Conservation (phyloP, 129 eudicot genomes). For the Erigeron canadensis region DNA sequence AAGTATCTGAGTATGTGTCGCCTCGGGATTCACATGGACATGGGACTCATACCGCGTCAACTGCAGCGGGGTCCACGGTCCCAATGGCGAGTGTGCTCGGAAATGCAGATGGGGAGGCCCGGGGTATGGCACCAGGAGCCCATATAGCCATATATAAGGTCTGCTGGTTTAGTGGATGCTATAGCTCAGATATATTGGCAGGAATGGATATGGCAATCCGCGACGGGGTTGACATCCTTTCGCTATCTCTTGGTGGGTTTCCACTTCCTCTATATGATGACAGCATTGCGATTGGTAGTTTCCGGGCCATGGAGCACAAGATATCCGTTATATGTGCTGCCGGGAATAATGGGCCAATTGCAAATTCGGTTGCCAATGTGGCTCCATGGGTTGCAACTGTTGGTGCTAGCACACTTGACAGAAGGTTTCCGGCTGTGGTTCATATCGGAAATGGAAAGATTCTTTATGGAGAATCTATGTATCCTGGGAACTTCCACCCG, state of each 20-base stretch:
- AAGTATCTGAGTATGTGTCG: slow-evolving; percentile 57
- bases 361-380: slow-evolving; percentile 80
- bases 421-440: slow-evolving; percentile 81
- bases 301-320: slow-evolving; percentile 91
- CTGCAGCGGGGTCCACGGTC: slow-evolving; percentile 77
- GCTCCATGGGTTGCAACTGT: slow-evolving; percentile 97
- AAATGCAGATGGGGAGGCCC: slow-evolving; percentile 76
- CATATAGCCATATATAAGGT: slow-evolving; percentile 90
- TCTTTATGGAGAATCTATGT: slow-evolving; percentile 87
- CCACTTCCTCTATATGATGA: slow-evolving; percentile 92
- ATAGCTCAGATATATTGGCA: slow-evolving; percentile 92
- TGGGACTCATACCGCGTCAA: slow-evolving; percentile 96
- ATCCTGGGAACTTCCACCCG: slow-evolving; percentile 59
- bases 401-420: slow-evolving; percentile 92
- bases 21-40: slow-evolving; percentile 94
- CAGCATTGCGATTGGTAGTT: slow-evolving; percentile 91
- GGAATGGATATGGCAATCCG: slow-evolving; percentile 84
- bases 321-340: slow-evolving; percentile 91
- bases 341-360: slow-evolving; percentile 83
- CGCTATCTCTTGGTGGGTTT: slow-evolving; percentile 86
- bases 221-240: slow-evolving; percentile 84
- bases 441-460: slow-evolving; percentile 54
- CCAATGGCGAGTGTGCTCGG: slow-evolving; percentile 76
- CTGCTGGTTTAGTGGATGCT: slow-evolving; percentile 95
- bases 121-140: slow-evolving; percentile 95